Evolutionary conservation across 225 moss, liverwort and hornwort genomes (phyloP), one percentile per base, ranked within the genome.

Genomic region (Physcomitrium patens): DNA sequence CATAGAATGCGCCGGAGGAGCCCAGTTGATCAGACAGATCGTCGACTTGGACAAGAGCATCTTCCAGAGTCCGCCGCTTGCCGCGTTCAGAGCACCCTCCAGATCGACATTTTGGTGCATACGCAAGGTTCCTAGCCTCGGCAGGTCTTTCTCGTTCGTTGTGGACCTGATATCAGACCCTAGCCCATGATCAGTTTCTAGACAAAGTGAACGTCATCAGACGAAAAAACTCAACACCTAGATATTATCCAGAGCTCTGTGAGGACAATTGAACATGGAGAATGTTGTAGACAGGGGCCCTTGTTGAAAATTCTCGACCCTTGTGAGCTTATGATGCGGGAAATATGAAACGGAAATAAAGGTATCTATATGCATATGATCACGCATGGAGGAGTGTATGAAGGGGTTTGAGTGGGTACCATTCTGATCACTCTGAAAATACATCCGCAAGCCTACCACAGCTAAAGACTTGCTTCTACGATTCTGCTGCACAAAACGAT

Each of bases 11-110:
- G 19, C 91, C 88, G 9, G 82, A 85, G 31, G 84, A 73, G 12
- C 81, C 79, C 7, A 89, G 50, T 23, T 78, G 85, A 24, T 86
- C 81, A n/a, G 67, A 73, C 43, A 95, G 82, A 63, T 93, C 84
- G 55, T 95, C 95, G 24, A 95, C 81, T 37, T 91, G 70, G 43
- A 95, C 53, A 15, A 93, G 63, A 3, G 85, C 86, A 75, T 95
- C 95, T 83, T 95, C 95, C 88, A 93, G 84, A 54, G 86, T 83
- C 22, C 31, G n/a, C 64, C 95, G 78, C 3, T 7, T 63, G 71
- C 95, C 95, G 59, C 83, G 86, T 12, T 84, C 90, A 74, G 88
- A 77, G 73, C 86, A 91, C 69, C 86, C 91, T 85, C 95, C 95
- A 3, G 95, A 95, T 60, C 95, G 85, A 9, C 91, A 85, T 27